Evolutionary conservation across 1,139 yeast species (phyloP).

Genomic region (Lodderomyces theae): DNA sequence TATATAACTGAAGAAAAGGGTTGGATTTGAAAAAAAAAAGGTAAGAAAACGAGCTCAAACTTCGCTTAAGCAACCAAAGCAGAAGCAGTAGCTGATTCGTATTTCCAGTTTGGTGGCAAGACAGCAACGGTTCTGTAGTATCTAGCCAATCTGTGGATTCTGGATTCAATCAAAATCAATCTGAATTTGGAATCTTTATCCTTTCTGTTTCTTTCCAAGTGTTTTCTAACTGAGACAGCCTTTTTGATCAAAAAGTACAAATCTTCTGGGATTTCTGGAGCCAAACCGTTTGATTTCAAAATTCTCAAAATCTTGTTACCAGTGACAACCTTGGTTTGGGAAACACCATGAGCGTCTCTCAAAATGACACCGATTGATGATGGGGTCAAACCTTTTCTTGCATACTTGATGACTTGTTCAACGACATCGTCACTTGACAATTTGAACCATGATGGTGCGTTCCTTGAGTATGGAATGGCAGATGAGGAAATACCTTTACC

Average conservation of each 20-base stretch:
- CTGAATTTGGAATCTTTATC: slow-evolving; percentile 99
- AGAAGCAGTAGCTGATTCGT: slow-evolving; percentile 99
- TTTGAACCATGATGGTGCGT: slow-evolving; percentile 99
- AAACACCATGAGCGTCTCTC: slow-evolving; percentile 99
- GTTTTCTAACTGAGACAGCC: slow-evolving; percentile 99
- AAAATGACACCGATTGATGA: slow-evolving; percentile 98
- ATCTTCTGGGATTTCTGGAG: slow-evolving; percentile 99
- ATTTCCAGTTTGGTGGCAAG: slow-evolving; percentile 99
- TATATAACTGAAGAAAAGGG: neutral
- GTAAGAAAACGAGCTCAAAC: neutral
- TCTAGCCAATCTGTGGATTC: slow-evolving; percentile 99
- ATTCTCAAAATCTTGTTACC: slow-evolving; percentile 99
- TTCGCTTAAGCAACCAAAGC: slow-evolving; percentile 91
- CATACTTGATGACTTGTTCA: slow-evolving; percentile 98
- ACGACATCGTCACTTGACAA: slow-evolving; percentile 91
- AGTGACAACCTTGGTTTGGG: slow-evolving; percentile 95
- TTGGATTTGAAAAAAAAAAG: neutral
- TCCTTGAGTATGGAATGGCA: slow-evolving; percentile 99
- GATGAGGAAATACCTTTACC: slow-evolving; percentile 99
- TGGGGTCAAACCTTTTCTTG: slow-evolving; percentile 99
- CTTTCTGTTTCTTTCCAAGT: slow-evolving; percentile 99
- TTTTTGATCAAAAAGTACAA: slow-evolving; percentile 98
- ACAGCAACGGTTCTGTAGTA: slow-evolving; percentile 99
- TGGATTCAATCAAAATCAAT: slow-evolving; percentile 98
- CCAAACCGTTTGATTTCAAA: slow-evolving; percentile 98